A percentile compares a stretch with the other conserved stretches of the same genome.
These are phyloP conservation scores for Nyssa sinensis DNA, from an alignment of 148 eudicot genomes.

Conservation along the genomic window DNA sequence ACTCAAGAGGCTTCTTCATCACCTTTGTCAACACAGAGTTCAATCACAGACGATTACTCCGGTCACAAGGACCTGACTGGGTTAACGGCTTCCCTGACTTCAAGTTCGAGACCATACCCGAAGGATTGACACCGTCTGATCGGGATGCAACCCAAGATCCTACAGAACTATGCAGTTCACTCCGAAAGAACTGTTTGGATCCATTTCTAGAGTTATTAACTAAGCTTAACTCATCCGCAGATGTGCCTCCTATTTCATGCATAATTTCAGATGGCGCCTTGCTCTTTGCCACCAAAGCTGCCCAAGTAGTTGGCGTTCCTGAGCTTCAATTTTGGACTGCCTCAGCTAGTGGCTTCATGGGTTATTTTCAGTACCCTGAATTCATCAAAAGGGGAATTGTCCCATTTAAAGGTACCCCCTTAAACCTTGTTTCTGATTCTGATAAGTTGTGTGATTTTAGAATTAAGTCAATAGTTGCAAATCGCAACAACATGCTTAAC, in stretches of 20 bases:
- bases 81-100: constrained; percentile 20
- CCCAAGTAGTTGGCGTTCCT: constrained; percentile 22
- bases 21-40: constrained; percentile 31
- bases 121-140: constrained; percentile 22
- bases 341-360: constrained; percentile 24
- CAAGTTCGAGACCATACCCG: constrained; percentile 30
- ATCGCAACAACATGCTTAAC: no score
- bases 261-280: constrained; percentile 23
- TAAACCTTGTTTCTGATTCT: constrained; percentile 7
- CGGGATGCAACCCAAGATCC: constrained; percentile 23
- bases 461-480: no score
- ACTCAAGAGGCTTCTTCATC: constrained; percentile 23
- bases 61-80: constrained; percentile 19
- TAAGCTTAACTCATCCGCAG: constrained; percentile 9
- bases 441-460: no score
- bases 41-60: constrained; percentile 30
- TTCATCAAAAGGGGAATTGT: constrained; percentile 17
- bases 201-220: constrained; percentile 13
- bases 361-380: constrained; percentile 21
- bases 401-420: constrained; percentile 26
- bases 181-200: constrained; percentile 11
- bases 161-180: constrained; percentile 9
- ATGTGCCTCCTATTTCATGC: constrained; percentile 18
- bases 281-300: constrained; percentile 22
- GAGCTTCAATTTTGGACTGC: constrained; percentile 30